Base-by-base conservation (phyloP, 805 yeast species). In the Saccharomycopsis synnaedendra region DNA sequence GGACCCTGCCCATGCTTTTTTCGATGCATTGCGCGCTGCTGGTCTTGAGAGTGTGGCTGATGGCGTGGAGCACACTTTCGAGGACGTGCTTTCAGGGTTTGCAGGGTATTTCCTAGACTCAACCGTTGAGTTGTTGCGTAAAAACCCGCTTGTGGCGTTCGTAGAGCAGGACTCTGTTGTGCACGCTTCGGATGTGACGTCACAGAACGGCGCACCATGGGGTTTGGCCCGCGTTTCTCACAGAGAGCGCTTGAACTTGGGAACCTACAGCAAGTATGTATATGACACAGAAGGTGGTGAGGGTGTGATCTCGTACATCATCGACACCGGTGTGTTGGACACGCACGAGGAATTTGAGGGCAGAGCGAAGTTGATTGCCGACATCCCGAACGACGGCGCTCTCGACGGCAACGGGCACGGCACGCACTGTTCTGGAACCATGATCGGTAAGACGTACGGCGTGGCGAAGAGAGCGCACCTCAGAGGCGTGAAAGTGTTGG, bases 361-460 rank as follows among this genome's bases (percentile, higher is more conserved):
- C 42, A 78, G 96, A 68, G 95, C 95, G 41, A 62, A 62, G 38
- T 85, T 94, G 94, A 95, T 95, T 56, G 73, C 80, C 44, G 85
- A 94, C 49, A 71, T 85, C 55, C 95, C 94, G 56, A 57, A 64
- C 45, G 82, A 80, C 58, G 73, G 72, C 46, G 87, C 81, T 56
- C 59, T 71, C 41, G 96, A 89, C 63, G 93, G 87, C 46, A 84
- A 85, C 58, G 97, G 96, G 45, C 97, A 88, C 66, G 97, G 97
- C 60, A 86, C 96, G 42, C 97, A 88, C 61, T 86, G 94, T 69
- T 95, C 96, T n/a, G 97, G 96, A 66, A 87, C 94, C 35, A 85
- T 89, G 58, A 96, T 82, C 44, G 83, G 93, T 28, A 70, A 71
- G 52, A 69, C 76, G 45, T 85, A 81, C 55, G 96, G 96, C 68